Conservation (phyloP, 352 stramenopile species). For the Globisporangium carolinianum region DNA sequence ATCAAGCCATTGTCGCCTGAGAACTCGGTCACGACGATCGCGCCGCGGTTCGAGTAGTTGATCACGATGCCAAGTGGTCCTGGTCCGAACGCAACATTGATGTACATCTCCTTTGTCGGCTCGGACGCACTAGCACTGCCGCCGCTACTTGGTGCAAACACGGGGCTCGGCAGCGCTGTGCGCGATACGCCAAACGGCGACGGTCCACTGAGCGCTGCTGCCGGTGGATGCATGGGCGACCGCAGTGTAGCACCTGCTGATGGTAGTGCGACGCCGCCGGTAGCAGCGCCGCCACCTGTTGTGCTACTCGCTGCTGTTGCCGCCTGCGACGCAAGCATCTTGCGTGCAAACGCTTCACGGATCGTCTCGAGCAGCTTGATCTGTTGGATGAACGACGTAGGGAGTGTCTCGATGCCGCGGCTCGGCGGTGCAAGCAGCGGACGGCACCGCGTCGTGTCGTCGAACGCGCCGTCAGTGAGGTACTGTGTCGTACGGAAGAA, state of each 20-base stretch:
- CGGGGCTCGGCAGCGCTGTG: not conserved
- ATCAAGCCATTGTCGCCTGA: slow-evolving; percentile 59
- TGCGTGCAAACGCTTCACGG: slow-evolving; percentile 28
- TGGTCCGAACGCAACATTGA: slow-evolving; percentile 60
- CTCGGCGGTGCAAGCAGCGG: slow-evolving; percentile 38
- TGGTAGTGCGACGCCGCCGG: no score
- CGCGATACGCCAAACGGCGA: not conserved
- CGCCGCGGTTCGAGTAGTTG: slow-evolving; percentile 67
- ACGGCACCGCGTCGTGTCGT: slow-evolving; percentile 53
- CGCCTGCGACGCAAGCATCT: slow-evolving; percentile 7
- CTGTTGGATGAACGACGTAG: slow-evolving; percentile 69
- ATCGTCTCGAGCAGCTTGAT: slow-evolving; percentile 61
- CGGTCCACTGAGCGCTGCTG: not conserved
- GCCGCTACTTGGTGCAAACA: not conserved
- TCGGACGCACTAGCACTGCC: not conserved
- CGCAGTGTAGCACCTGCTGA: not conserved
- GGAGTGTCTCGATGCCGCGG: slow-evolving; percentile 42
- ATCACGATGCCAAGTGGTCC: slow-evolving; percentile 80
- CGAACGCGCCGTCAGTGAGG: slow-evolving; percentile 44
- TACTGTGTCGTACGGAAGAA: slow-evolving; percentile 64
- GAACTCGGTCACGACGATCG: slow-evolving; percentile 78
- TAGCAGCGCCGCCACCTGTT: not conserved
- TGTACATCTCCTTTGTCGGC: slow-evolving; percentile 25
- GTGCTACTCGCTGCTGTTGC: slow-evolving; percentile 2
- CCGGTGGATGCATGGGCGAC: not conserved